Evolutionary conservation across 2,329 filamentous ascomycete species (phyloP).

Genomic region (Pseudogymnoascus sp.): DNA sequence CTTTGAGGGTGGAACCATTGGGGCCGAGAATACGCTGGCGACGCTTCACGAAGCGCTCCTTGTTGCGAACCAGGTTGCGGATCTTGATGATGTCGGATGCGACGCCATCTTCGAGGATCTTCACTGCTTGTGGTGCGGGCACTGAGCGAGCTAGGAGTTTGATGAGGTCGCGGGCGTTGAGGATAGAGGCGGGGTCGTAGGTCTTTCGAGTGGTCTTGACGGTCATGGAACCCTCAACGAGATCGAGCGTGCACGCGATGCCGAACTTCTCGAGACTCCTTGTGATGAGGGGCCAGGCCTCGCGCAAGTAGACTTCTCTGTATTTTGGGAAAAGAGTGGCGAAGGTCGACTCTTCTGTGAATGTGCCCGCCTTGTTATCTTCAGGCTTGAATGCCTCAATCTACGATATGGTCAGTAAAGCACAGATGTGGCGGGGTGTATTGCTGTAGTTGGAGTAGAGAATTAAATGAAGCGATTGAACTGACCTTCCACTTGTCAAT

Average conservation of each 20-base stretch:
- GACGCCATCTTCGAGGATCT: slow-evolving; percentile 86
- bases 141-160: slow-evolving; percentile 88
- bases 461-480: not conserved
- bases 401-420: slow-evolving; percentile 31
- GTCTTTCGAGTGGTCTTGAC: slow-evolving; percentile 92
- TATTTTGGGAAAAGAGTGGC: slow-evolving; percentile 87
- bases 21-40: slow-evolving; percentile 88
- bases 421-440: not conserved
- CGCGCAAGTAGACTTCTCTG: slow-evolving; percentile 85
- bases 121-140: slow-evolving; percentile 84
- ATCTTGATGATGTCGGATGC: slow-evolving; percentile 97
- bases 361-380: slow-evolving; percentile 78
- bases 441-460: not conserved
- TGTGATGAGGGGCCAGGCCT: slow-evolving; percentile 88
- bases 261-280: slow-evolving; percentile 78
- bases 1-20: slow-evolving; percentile 86
- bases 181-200: slow-evolving; percentile 82
- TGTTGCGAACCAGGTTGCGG: slow-evolving; percentile 79
- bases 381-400: slow-evolving; percentile 76
- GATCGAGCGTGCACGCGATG: slow-evolving; percentile 84
- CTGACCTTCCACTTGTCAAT: slow-evolving; percentile 89
- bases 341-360: slow-evolving; percentile 90
- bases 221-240: slow-evolving; percentile 94
- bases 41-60: slow-evolving; percentile 91
- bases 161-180: slow-evolving; percentile 90